Percentiles rank a stretch among this genome's conserved stretches.
Conservation (phyloP, 306 rosid species). For the Datisca glomerata region DNA sequence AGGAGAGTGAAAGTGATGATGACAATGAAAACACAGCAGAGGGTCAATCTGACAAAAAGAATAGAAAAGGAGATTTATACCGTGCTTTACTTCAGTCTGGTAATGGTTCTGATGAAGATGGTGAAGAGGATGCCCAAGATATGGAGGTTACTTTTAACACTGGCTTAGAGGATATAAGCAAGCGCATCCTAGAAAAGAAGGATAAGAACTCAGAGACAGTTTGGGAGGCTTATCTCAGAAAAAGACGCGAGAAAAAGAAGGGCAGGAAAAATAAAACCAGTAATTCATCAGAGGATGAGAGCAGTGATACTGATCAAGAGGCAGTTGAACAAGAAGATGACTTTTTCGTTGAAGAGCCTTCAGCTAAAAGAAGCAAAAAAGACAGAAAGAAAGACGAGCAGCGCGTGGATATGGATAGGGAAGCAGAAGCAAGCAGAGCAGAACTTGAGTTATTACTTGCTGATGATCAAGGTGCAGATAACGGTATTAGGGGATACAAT, state of each 20-base stretch:
- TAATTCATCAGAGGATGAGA: constrained; percentile 55
- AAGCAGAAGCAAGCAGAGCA: constrained; percentile 47
- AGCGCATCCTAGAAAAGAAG: constrained; percentile 68
- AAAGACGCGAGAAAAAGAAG: constrained; percentile 58
- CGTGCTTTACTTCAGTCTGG: constrained; percentile 51
- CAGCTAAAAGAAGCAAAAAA: constrained; percentile 36
- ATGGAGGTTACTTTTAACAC: constrained; percentile 95
- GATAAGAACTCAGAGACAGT: constrained; percentile 63
- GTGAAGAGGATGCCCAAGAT: constrained; percentile 40
- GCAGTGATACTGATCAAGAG: constrained; percentile 43
- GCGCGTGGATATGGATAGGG: constrained; percentile 21
- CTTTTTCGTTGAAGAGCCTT: constrained; percentile 68
- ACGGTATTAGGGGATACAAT: constrained; percentile 58
- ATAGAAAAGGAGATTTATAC: constrained; percentile 34
- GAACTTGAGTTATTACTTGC: constrained; percentile 95
- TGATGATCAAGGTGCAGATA: constrained; percentile 51
- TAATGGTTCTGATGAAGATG: constrained; percentile 49
- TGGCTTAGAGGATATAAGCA: constrained; percentile 79
- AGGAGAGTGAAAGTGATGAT: constrained; percentile 55
- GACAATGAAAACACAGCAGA: constrained; percentile 27
- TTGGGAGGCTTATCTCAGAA: constrained; percentile 68
- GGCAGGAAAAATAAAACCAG: constrained; percentile 45
- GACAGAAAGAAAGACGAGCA: constrained; percentile 21
- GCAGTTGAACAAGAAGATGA: constrained; percentile 48
- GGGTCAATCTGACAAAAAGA: constrained; percentile 31